These are phyloP conservation scores for Leishmania amazonensis DNA, from an alignment of 208 protist genomes.

Conservation along the genomic window DNA sequence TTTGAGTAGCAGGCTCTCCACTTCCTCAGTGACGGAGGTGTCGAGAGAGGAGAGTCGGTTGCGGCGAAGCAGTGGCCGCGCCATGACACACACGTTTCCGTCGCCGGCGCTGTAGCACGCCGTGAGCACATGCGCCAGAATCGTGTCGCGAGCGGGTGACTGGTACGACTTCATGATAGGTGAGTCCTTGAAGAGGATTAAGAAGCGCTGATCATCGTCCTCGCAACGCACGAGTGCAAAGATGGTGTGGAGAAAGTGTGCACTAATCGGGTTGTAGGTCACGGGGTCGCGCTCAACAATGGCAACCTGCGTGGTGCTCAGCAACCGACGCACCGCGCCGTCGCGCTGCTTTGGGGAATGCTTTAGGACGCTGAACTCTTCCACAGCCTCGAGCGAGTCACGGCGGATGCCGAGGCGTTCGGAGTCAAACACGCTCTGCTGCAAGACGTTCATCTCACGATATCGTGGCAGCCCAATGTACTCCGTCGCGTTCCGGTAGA, in stretches of 20 bases:
- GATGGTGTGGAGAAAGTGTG: constrained; percentile 65
- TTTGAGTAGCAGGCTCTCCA: constrained; percentile 86
- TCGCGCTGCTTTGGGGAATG: constrained; percentile 45
- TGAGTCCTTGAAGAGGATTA: constrained; percentile 80
- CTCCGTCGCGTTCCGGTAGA: constrained; percentile 38
- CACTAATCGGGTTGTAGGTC: constrained; percentile 82
- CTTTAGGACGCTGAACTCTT: constrained; percentile 87
- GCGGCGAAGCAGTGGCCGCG: constrained; percentile 52
- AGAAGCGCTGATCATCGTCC: constrained; percentile 84
- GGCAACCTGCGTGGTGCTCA: constrained; percentile 70
- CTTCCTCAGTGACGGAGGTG: constrained; percentile 63
- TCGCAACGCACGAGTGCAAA: constrained; percentile 82
- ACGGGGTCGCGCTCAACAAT: constrained; percentile 90
- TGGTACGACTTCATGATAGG: constrained; percentile 71
- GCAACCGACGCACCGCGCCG: constrained; percentile 57
- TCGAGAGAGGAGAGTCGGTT: constrained; percentile 69
- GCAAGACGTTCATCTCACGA: constrained; percentile 46
- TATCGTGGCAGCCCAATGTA: constrained; percentile 71
- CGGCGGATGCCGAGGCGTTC: constrained; percentile 73
- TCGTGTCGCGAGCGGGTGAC: constrained; percentile 81
- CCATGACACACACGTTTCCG: constrained; percentile 62
- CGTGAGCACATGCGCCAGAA: constrained; percentile 87
- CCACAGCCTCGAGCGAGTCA: constrained; percentile 58
- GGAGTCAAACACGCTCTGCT: constrained; percentile 55
- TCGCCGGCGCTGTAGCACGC: constrained; percentile 78